Base-by-base conservation (phyloP, 2,329 filamentous ascomycete genomes). In the Dactylella cylindrospora region DNA sequence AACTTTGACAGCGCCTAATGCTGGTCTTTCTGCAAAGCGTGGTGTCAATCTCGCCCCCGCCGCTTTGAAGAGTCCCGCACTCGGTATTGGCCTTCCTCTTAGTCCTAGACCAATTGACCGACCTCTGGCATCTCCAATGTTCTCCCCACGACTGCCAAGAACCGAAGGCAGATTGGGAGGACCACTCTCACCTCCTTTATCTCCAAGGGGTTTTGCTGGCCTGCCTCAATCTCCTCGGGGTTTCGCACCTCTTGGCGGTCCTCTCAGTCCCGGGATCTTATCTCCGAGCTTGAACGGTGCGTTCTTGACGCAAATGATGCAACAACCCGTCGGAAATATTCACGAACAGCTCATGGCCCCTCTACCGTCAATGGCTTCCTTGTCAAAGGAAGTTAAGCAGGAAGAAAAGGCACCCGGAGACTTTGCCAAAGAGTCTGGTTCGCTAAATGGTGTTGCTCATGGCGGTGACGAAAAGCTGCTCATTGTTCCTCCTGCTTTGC, bases 401-500 rank as follows among this genome's bases (percentile, higher is more conserved):
- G 59, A 64, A 9, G 59, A 64, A 17, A 64, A 64, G 45, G 51
- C 59, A 23, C 52, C 59, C 5, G 59, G 59, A 17, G 50, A 55
- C 39, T 64, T 64, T 49, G 57, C 57, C 41, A 62, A 49, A 44
- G 57, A 62, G 35, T 41, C 57, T 38, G 45, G 39, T 28, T 54
- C 57, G 31, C 40, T 62, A 43, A 62, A 62, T 13, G 57, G 57
- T n/a, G 50, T 62, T 54, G 57, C 57, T 44, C 53, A 62, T 44
- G 57, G 57, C 15, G 57, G 57, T 32, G 57, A 62, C 32, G 57
- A 62, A 29, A 64, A 49, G 40, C 40, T 64, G 17, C 51, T 64
- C 25, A 57, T 64, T 29, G 59, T 64, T 12, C 57, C 59, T 39
- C 59, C 59, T 71, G 90, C 90, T 4, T 77, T 98, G 5, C 86